Percentiles rank a stretch among this genome's conserved stretches.
These are phyloP conservation scores for Papilionanthe hybrid DNA, from an alignment of 116 monocot genomes.

Conservation along the genomic window DNA sequence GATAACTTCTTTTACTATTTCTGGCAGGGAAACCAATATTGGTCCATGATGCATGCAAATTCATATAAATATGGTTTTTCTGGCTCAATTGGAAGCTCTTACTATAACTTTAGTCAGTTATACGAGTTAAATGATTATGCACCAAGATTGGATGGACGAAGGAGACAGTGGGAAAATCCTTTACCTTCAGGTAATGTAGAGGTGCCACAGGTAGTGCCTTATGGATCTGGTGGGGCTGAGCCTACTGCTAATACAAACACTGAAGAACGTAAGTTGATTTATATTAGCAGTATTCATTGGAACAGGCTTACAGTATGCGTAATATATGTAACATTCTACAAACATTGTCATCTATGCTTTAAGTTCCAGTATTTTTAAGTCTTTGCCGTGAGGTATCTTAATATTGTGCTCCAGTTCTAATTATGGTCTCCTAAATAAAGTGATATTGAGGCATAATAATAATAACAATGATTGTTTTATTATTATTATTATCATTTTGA, in stretches of 20 bases:
- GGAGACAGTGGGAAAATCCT: slow-evolving; percentile 48
- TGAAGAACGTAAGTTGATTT: slow-evolving; percentile 64
- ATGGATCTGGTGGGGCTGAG: slow-evolving; percentile 29
- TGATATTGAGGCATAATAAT: background rate
- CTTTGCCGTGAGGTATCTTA: background rate
- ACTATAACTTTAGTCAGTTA: slow-evolving; percentile 45
- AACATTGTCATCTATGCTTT: background rate
- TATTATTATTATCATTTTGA: background rate
- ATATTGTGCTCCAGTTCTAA: background rate
- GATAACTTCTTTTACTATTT: background rate
- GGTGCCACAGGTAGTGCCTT: slow-evolving; percentile 15
- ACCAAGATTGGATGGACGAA: slow-evolving; percentile 53
- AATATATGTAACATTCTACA: background rate
- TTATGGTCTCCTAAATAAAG: background rate
- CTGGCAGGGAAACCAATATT: slow-evolving; percentile 66
- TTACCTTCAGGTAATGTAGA: slow-evolving; percentile 31
- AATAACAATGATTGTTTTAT: too few species aligned
- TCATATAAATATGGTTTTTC: slow-evolving; percentile 77
- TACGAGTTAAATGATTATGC: slow-evolving; percentile 60
- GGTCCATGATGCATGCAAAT: slow-evolving; percentile 66
- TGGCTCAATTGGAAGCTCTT: slow-evolving; percentile 41
- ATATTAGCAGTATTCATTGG: background rate
- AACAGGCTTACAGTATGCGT: background rate
- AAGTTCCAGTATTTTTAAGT: background rate
- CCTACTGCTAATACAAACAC: slow-evolving; percentile 24